Base-by-base conservation (phyloP, 768 basidiomycete species). In the Pisolithus orientalis region DNA sequence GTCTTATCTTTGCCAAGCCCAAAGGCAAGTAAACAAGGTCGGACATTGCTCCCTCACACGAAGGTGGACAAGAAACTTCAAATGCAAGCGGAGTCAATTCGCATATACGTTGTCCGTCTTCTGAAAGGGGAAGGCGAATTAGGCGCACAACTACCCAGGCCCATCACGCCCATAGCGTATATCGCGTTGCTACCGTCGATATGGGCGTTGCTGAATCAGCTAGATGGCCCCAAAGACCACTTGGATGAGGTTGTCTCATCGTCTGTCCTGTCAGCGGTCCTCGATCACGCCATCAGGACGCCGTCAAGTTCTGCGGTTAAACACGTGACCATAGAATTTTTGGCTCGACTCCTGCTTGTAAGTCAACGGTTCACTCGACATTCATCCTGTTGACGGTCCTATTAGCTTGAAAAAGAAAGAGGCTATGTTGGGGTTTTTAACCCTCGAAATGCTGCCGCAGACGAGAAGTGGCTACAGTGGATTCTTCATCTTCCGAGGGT, bases 401-500 rank as follows among this genome's bases (percentile, higher is more conserved):
- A 44, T 3, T 59, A 92, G 88, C 75, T 91, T 17, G 79, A 81
- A 40, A 80, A 75, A 42, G 78, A 82, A 50, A 67, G 68, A 0
- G 72, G 75, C 43, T 85, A 83, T 59, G 59, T 51, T 4, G 85
- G 84, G 5, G 52, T 62, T 24, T 80, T 85, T 59, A 68, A 65
- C 13, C 56, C 75, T 21, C 59, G 47, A 57, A 67, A 51, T 55
- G 63, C 57, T 53, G 58, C 53, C 4, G 63, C 62, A 39, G 59
- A 55, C 25, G 59, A 51, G 31, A 73, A 68, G 48, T 66, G 85
- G 38, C 69, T 75, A 47, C 77, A 77, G 21, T 96, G 94, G 92
- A 57, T 92, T 16, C 65, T 77, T 27, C 82, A 87, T 57, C 76
- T 96, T 42, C 91, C 94, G 0, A 85, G 82, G 67, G 76, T 77